These are phyloP conservation scores for Lepidopterella palustris DNA, from an alignment of 495 filamentous ascomycete genomes.

Conservation along the genomic window DNA sequence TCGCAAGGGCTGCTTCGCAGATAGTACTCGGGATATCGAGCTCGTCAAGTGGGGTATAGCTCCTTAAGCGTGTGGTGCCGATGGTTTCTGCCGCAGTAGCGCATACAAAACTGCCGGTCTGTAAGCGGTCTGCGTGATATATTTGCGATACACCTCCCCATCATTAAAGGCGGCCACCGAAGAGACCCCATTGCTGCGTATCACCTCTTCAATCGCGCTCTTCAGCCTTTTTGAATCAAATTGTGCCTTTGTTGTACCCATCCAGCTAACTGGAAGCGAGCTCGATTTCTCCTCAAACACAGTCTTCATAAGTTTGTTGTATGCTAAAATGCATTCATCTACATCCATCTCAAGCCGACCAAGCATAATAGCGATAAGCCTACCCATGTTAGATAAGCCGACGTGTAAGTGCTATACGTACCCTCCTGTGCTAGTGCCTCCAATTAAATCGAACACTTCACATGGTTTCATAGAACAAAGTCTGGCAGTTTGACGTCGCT, in stretches of 20 bases:
- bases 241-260: background rate
- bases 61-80: constrained; percentile 5
- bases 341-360: too few relatives aligned
- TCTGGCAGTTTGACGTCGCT: constrained; percentile 3
- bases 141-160: background rate
- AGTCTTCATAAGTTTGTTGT: constrained; percentile 9
- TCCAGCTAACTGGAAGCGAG: background rate
- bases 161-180: constrained; percentile 4
- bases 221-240: constrained; percentile 4
- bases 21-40: constrained; percentile 4
- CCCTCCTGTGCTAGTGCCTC: constrained; percentile 26
- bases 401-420: constrained; percentile 12
- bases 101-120: constrained; percentile 16
- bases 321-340: constrained; percentile 18
- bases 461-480: constrained; percentile 18
- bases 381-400: constrained; percentile 7
- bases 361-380: constrained; percentile 25
- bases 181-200: background rate
- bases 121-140: background rate
- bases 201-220: constrained; percentile 6
- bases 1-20: constrained; percentile 12
- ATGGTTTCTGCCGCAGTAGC: constrained; percentile 6
- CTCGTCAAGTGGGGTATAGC: background rate
- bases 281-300: constrained; percentile 13
- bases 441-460: constrained; percentile 25